These are phyloP conservation scores for Jatropha podagrica DNA, from an alignment of 441 rosid genomes.

Conservation along the genomic window DNA sequence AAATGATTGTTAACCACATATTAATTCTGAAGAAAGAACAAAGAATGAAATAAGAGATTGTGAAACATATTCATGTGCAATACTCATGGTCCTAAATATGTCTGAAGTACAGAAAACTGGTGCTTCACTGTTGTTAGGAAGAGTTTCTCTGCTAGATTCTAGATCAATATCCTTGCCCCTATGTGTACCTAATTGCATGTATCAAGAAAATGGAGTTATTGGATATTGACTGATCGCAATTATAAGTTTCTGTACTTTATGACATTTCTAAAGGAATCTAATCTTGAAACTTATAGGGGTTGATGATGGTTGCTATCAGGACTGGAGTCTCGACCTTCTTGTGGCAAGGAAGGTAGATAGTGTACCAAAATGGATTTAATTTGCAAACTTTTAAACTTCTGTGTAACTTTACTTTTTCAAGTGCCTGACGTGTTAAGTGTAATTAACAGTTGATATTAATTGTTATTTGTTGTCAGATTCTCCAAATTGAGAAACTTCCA, in stretches of 20 bases:
- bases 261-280: slow-evolving; percentile 15
- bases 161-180: not conserved
- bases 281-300: slow-evolving; percentile 44
- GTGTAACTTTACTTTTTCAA: not conserved
- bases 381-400: not conserved
- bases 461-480: no score
- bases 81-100: not conserved
- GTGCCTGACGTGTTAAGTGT: not conserved
- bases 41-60: not conserved
- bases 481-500: no score
- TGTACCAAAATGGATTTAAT: slow-evolving; percentile 7
- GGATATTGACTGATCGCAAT: not conserved
- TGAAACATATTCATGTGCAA: not conserved
- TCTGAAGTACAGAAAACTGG: not conserved
- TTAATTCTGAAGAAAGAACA: slow-evolving; percentile 3
- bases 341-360: slow-evolving; percentile 70
- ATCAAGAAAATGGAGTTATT: not conserved
- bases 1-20: not conserved
- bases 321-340: slow-evolving; percentile 87
- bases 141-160: no score
- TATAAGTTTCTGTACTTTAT: slow-evolving; percentile 8
- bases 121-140: not conserved
- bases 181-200: not conserved
- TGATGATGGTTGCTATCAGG: slow-evolving; percentile 82
- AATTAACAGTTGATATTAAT: not conserved